These are phyloP conservation scores for Aureobasidium uvarum DNA, from an alignment of 2,329 filamentous ascomycete genomes.

Conservation along the genomic window DNA sequence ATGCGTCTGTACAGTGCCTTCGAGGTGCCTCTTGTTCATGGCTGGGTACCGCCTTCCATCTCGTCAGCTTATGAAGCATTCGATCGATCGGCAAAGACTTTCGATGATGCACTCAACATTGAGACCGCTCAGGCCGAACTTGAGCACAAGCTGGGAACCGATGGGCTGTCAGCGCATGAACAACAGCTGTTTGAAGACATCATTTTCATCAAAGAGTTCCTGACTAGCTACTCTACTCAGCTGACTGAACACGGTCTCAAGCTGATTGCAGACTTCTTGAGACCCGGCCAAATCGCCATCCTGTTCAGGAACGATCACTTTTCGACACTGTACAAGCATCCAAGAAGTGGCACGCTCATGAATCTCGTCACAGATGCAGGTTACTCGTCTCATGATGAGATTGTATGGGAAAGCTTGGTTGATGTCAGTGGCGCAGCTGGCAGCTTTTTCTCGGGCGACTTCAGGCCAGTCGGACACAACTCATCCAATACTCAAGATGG, in stretches of 20 bases:
- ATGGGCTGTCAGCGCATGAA: slow-evolving; percentile 67
- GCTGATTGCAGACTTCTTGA: slow-evolving; percentile 66
- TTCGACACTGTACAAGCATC: slow-evolving; percentile 87
- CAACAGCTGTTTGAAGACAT: slow-evolving; percentile 81
- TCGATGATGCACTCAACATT: slow-evolving; percentile 88
- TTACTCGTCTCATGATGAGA: slow-evolving; percentile 80
- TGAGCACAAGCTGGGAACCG: slow-evolving; percentile 68
- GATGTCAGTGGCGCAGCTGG: slow-evolving; percentile 82
- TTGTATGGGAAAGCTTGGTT: slow-evolving; percentile 92
- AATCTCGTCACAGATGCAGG: slow-evolving; percentile 91
- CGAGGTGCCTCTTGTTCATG: slow-evolving; percentile 82
- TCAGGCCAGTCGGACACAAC: slow-evolving; percentile 71
- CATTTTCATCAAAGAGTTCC: slow-evolving; percentile 75
- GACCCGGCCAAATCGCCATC: slow-evolving; percentile 79
- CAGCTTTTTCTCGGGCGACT: slow-evolving; percentile 87
- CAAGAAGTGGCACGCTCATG: slow-evolving; percentile 69
- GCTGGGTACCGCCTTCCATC: slow-evolving; percentile 74
- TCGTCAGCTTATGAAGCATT: slow-evolving; percentile 70
- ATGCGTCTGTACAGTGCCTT: slow-evolving; percentile 93
- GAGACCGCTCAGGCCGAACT: slow-evolving; percentile 87
- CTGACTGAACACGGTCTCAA: slow-evolving; percentile 78
- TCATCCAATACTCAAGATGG: slow-evolving; percentile 34
- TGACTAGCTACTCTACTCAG: slow-evolving; percentile 79
- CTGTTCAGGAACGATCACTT: slow-evolving; percentile 98
- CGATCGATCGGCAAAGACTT: slow-evolving; percentile 71